Percentiles rank a stretch among this genome's conserved stretches.
Conservation (phyloP, 2,329 filamentous ascomycete genomes). For the Penicillium sp. region DNA sequence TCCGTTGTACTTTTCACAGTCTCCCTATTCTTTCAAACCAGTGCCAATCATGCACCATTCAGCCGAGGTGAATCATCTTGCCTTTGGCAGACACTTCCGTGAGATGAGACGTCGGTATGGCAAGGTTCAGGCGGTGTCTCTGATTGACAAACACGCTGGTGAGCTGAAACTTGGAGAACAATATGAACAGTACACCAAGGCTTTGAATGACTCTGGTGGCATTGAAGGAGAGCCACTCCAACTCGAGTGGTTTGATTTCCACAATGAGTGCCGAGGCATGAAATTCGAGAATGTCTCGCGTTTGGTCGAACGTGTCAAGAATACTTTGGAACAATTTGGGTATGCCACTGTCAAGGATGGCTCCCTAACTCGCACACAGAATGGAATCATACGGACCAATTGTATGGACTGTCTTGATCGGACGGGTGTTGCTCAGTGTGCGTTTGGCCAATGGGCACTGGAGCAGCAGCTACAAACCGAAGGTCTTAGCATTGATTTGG, state of each 20-base stretch:
- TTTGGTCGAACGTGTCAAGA: conserved; percentile 64
- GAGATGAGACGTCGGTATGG: conserved; percentile 66
- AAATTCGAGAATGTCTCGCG: conserved; percentile 91
- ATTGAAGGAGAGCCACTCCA: conserved; percentile 50
- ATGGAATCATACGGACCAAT: conserved; percentile 81
- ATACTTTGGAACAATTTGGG: conserved; percentile 62
- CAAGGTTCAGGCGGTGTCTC: conserved; percentile 67
- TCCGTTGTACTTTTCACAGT: conserved; percentile 90
- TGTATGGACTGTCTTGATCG: conserved; percentile 98
- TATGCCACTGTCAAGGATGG: conserved; percentile 58
- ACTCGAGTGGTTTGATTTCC: conserved; percentile 98
- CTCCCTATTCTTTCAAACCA: conserved; percentile 87
- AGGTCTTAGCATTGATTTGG: conserved; percentile 67
- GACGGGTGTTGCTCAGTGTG: conserved; percentile 93
- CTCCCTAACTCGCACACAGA: conserved; percentile 49
- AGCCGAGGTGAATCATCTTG: conserved; percentile 66
- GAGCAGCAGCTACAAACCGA: conserved; percentile 72
- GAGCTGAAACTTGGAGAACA: conserved; percentile 73
- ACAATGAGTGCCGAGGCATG: conserved; percentile 87
- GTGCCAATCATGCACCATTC: conserved; percentile 77
- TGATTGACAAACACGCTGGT: conserved; percentile 82
- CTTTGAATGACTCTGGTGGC: conserved; percentile 59
- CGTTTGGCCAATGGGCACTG: conserved; percentile 75
- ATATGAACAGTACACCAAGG: conserved; percentile 63
- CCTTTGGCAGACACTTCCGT: conserved; percentile 74